A percentile compares a stretch with the other conserved stretches of the same genome.
These are phyloP conservation scores for Patellifolia procumbens DNA, from an alignment of 179 eudicot genomes.

Conservation along the genomic window DNA sequence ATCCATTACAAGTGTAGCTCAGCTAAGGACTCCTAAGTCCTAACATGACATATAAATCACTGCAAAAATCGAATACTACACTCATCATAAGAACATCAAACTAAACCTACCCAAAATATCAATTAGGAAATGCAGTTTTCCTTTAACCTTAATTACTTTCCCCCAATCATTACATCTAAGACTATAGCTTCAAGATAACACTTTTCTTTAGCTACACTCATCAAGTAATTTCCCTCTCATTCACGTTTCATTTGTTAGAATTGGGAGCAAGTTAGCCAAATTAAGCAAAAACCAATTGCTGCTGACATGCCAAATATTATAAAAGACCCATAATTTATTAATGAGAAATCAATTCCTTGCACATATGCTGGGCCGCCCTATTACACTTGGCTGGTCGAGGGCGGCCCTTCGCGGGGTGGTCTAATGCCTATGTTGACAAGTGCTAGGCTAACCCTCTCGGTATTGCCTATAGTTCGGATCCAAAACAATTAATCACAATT, in stretches of 20 bases:
- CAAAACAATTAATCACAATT: neutral
- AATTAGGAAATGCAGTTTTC: neutral
- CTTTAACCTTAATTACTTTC: neutral
- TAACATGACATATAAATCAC: neutral
- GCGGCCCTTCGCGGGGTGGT: no score
- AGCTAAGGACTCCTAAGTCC: neutral
- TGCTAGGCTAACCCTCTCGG: no score
- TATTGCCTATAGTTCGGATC: no score
- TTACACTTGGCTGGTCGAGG: no score
- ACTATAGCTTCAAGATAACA: neutral
- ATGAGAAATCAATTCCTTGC: neutral
- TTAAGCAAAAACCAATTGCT: neutral
- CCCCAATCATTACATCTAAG: constrained; percentile 1
- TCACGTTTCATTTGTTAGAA: neutral
- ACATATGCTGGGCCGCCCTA: no score
- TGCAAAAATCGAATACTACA: neutral
- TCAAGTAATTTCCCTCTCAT: no score
- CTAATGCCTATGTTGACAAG: no score
- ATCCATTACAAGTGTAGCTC: neutral
- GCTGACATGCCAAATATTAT: neutral
- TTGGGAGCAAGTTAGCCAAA: neutral
- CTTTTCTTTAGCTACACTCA: neutral
- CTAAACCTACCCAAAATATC: neutral
- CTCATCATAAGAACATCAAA: neutral
- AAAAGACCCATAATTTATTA: neutral